Percentiles rank a stretch among this genome's conserved stretches.
Conservation (phyloP, 495 filamentous ascomycete genomes). For the Mytilinidion resinicola region DNA sequence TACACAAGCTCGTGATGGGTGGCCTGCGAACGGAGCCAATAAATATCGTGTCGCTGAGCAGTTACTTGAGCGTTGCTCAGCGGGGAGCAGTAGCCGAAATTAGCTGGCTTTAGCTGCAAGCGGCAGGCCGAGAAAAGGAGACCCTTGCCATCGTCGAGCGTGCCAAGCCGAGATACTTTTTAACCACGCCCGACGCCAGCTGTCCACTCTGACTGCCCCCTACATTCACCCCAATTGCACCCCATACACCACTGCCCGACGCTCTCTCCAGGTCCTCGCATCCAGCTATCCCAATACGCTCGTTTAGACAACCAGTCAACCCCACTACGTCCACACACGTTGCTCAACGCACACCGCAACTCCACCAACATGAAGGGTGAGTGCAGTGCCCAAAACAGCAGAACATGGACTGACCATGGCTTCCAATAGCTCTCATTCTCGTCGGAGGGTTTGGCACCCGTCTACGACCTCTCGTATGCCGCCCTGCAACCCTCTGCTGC, state of each 20-base stretch:
- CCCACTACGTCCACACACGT: too few relatives aligned
- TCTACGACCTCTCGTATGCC: conserved; percentile 89
- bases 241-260: too few relatives aligned
- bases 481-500: conserved; percentile 20
- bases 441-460: conserved; percentile 99
- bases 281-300: too few relatives aligned
- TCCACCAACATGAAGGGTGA: conserved; percentile 28
- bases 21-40: conserved; percentile 5
- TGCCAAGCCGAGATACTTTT: too few relatives aligned
- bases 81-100: conserved; percentile 1
- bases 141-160: too few relatives aligned
- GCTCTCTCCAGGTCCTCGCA: too few relatives aligned
- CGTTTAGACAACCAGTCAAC: too few relatives aligned
- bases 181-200: too few relatives aligned
- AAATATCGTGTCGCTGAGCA: not conserved
- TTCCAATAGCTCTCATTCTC: conserved; percentile 81
- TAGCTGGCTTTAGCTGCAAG: not conserved
- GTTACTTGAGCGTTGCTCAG: not conserved
- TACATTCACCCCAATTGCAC: too few relatives aligned
- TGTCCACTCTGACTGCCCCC: too few relatives aligned
- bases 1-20: conserved; percentile 20
- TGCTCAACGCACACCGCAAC: not conserved
- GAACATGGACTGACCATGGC: not conserved
- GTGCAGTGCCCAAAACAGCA: not conserved
- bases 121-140: not conserved